Evolutionary conservation across 768 basidiomycete genomes (phyloP).

Genomic region (Podaxis sp.): DNA sequence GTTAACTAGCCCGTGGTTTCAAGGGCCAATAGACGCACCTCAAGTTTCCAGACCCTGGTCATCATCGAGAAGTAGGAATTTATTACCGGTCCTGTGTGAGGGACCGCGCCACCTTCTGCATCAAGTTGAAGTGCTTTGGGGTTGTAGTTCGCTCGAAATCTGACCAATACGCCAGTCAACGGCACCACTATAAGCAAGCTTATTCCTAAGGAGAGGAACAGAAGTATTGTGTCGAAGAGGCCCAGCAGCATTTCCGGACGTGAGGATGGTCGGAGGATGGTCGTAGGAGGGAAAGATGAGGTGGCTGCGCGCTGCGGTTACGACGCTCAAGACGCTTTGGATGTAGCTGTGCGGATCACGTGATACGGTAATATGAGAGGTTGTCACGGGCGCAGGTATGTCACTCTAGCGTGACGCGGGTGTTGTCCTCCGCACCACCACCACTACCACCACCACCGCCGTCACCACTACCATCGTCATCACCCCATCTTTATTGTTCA

Average conservation of each 20-base stretch:
- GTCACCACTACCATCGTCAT: too few relatives aligned
- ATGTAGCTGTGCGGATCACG: neutral
- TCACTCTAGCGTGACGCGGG: neutral
- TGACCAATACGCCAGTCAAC: constrained; percentile 67
- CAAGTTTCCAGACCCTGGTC: constrained; percentile 64
- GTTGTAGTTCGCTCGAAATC: constrained; percentile 83
- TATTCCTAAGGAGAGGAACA: constrained; percentile 46
- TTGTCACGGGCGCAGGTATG: neutral
- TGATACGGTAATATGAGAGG: neutral
- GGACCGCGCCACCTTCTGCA: constrained; percentile 70
- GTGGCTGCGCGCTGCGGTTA: constrained; percentile 2
- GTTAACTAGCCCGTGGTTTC: neutral
- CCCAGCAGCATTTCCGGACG: constrained; percentile 26
- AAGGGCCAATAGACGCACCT: constrained; percentile 45
- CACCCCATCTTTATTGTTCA: too few relatives aligned
- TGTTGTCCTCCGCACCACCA: constrained; percentile 4
- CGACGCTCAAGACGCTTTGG: constrained; percentile 3
- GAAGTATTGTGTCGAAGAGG: constrained; percentile 36
- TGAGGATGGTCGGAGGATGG: constrained; percentile 22
- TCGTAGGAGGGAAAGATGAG: constrained; percentile 11
- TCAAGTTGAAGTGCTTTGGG: constrained; percentile 83
- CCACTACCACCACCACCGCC: too few relatives aligned
- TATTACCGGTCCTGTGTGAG: constrained; percentile 78
- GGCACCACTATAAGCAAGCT: constrained; percentile 61
- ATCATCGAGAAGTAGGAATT: constrained; percentile 77